Base-by-base conservation (phyloP, 768 basidiomycete species). In the Suillus placidus region DNA sequence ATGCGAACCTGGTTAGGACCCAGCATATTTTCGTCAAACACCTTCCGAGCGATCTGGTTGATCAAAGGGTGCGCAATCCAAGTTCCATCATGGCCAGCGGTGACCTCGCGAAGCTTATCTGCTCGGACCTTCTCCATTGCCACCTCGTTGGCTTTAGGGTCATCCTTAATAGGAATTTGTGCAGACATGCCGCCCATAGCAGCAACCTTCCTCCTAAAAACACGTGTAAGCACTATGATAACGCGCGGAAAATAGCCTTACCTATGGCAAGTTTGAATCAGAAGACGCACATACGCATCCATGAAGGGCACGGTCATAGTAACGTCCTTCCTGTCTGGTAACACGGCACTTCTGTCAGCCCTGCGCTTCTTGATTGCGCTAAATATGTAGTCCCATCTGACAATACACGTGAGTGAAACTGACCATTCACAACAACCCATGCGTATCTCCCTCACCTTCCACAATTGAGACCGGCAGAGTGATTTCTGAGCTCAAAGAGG, bases 161-260 rank as follows among this genome's bases (percentile, higher is more conserved):
- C 95, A 74, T 94, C 89, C 82, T 95, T 99, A 84, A 99, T 97
- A 23, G 97, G 97, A 73, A 99, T 99, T 75, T 97, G 95, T n/a
- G 97, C 97, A 35, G 97, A 95, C 97, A 99, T 99, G 70, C 97
- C 97, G 69, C 97, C 97, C 91, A 99, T 98, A 5, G 97, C 97
- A 6, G 97, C 97, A 26, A 99, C 97, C 72, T 97, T 96, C 71
- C 96, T 95, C 76, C 93, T 95, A 70, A 60, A 34, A 66, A 37
- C 20, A 67, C 18, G 60, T 14, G 30, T 70, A 35, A 74, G 52
- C 40, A 30, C 26, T 20, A 34, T 42, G 12, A 20, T 55, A 47
- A 20, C 51, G 61, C 47, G 43, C 7, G 1, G 35, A 60, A 60
- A 60, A 30, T 60, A 40, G 40, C 26, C 30, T 42, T 77, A 94